These are phyloP conservation scores for Helotiales sp. DNA, from an alignment of 2,329 filamentous ascomycete genomes.

Conservation along the genomic window DNA sequence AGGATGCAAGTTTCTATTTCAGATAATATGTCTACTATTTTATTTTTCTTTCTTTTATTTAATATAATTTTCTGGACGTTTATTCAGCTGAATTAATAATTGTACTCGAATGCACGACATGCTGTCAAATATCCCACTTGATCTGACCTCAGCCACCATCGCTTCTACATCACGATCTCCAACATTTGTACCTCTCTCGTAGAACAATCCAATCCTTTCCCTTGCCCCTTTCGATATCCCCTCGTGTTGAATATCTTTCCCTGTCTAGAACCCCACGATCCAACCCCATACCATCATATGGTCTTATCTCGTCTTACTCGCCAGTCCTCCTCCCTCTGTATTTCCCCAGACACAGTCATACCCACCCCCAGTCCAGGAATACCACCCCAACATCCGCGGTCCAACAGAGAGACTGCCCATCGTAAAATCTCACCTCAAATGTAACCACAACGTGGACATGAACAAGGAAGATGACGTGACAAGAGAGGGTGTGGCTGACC, in stretches of 20 bases:
- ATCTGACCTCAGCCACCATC: slow-evolving; percentile 5
- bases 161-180: slow-evolving; percentile 2
- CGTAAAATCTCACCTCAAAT: neutral
- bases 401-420: neutral
- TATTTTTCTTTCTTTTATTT: neutral
- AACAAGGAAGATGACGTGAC: neutral
- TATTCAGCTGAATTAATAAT: neutral
- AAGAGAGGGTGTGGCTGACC: neutral
- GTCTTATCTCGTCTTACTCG: neutral
- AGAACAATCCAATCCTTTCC: neutral
- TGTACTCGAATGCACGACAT: neutral
- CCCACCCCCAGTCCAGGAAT: neutral
- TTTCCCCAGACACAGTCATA: slow-evolving; percentile 5
- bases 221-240: neutral
- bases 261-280: neutral
- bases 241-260: too few species aligned
- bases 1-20: neutral
- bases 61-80: neutral
- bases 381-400: neutral
- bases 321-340: neutral
- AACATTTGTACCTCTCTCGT: slow-evolving; percentile 6
- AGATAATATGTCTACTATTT: neutral
- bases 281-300: neutral
- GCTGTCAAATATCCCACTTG: neutral
- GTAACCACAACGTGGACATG: too few species aligned